phyloP scores from a whole-genome alignment of 805 yeast species.

The Zygotorulaspora danielsina region DNA sequence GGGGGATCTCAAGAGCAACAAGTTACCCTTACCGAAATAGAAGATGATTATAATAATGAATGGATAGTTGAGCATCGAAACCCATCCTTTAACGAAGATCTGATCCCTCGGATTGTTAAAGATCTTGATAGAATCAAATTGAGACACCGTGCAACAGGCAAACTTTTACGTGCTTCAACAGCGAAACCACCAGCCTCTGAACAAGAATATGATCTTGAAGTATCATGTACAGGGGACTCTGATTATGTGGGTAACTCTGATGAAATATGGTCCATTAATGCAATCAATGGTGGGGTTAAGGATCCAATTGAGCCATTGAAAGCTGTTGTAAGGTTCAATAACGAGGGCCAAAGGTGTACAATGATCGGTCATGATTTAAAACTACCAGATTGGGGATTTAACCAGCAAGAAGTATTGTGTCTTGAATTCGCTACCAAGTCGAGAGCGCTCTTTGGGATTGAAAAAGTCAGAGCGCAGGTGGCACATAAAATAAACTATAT shows the following conservation, averaged over 20 bases:
- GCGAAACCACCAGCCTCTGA: constrained; percentile 84
- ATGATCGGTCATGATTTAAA: constrained; percentile 67
- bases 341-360: constrained; percentile 62
- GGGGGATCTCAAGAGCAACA: constrained; percentile 72
- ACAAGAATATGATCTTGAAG: constrained; percentile 86
- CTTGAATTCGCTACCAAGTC: constrained; percentile 64
- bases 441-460: constrained; percentile 72
- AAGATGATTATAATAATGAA: constrained; percentile 57
- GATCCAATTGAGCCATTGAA: constrained; percentile 50
- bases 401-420: constrained; percentile 87
- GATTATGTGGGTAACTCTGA: constrained; percentile 61
- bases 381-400: constrained; percentile 81
- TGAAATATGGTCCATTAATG: constrained; percentile 65
- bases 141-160: constrained; percentile 66
- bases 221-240: constrained; percentile 62
- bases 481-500: constrained; percentile 5
- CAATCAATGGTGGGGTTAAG: constrained; percentile 39
- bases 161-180: constrained; percentile 60
- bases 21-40: constrained; percentile 64
- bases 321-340: constrained; percentile 65
- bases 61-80: constrained; percentile 60
- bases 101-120: constrained; percentile 36
- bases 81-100: constrained; percentile 27
- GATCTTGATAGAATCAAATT: constrained; percentile 59
- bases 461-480: constrained; percentile 32